Evolutionary conservation across 129 eudicot genomes (phyloP), one percentile per base, ranked within the genome.

Genomic region (Escallonia herrerae): DNA sequence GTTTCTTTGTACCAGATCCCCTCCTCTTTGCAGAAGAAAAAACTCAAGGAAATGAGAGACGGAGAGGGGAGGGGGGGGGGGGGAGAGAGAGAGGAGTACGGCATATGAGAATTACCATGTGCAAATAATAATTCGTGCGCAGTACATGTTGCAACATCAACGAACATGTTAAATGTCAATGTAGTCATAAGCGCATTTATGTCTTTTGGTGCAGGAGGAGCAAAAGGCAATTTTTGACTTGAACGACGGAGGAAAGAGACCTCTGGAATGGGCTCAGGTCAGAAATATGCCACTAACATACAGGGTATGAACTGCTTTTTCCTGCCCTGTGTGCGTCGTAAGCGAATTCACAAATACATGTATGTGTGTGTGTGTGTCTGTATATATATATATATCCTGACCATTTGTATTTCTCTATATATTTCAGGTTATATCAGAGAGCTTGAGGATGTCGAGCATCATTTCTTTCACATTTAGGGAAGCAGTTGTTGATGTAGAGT

Each of bases 391-490:
- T 40, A 40, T 46, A 65, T 62, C 38, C 37, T 70, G 22, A 65
- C 66, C 47, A 47, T 43, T 9, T 43, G 37, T 46, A 38, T 46
- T 45, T 40, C 47, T 44, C 10, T 44, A 10, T 58, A 56, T 50
- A 62, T 72, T 52, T 63, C 81, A 90, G 97, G 95, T 87, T 4
- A 86, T 90, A 66, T 56, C 82, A 58, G 97, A 90, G 85, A 90
- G 90, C 72, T 66, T 90, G 69, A 90, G 97, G 80, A 81, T 84
- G 84, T 81, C 97, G 47, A 90, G 97, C 83, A 82, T 90, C 58
- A 85, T 86, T 76, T 86, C 97, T 39, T 90, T 79, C 78, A 90
- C 95, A 33, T 90, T 84, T 39, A 81, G 97, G 68, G 97, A 90
- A 69, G 95, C 97, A 11, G 71, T 77, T 58, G 86, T 75, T 65